Evolutionary conservation across 768 basidiomycete species (phyloP).

Genomic region (Daedaleopsis nitida): DNA sequence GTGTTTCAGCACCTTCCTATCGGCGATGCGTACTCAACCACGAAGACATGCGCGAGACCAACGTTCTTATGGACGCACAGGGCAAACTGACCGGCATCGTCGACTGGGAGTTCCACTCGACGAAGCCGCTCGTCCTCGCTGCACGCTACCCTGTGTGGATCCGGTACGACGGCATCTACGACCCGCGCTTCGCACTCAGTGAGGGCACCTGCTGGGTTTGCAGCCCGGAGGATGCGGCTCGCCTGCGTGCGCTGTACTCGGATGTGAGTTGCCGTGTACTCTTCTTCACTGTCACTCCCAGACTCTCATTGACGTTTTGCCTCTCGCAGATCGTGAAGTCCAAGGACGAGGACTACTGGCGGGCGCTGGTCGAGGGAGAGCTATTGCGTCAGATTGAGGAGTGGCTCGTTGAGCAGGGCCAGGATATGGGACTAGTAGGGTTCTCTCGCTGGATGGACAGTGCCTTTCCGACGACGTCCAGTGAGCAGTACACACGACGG

Average conservation of each 20-base stretch:
- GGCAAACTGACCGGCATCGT: conserved; percentile 23
- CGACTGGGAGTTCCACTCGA: conserved; percentile 28
- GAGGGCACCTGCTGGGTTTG: conserved; percentile 1
- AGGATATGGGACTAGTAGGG: background rate
- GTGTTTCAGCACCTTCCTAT: background rate
- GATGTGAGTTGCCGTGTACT: background rate
- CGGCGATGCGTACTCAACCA: conserved; percentile 23
- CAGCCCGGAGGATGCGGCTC: conserved; percentile 4
- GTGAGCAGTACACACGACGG: too few species aligned
- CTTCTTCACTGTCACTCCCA: too few species aligned
- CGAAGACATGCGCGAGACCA: conserved; percentile 17
- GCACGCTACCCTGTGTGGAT: conserved; percentile 30
- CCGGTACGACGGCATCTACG: conserved; percentile 23
- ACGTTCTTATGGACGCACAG: conserved; percentile 20
- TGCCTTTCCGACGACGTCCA: background rate
- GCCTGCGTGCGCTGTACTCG: conserved; percentile 6
- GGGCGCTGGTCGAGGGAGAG: background rate
- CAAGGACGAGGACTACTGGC: background rate
- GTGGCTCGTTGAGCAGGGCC: background rate
- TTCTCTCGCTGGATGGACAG: background rate
- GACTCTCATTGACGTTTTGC: background rate
- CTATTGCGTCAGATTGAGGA: background rate
- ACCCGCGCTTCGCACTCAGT: conserved; percentile 15
- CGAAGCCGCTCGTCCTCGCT: conserved; percentile 25
- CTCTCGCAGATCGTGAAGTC: background rate